Conservation (phyloP, 1,139 yeast species). For the Protomyces inouyei region DNA sequence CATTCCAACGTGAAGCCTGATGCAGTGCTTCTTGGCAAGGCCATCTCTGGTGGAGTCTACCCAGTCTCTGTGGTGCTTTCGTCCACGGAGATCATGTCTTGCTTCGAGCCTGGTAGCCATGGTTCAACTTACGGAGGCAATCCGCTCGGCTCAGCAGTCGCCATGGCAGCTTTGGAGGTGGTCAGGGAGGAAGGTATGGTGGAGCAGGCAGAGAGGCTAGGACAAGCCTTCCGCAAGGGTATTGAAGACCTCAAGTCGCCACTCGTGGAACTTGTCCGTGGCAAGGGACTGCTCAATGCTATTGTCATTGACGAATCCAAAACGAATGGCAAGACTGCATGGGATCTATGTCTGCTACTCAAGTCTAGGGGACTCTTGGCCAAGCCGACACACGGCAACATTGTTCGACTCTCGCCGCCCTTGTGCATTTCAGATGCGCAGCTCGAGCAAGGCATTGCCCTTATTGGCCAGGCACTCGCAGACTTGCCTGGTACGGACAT, state of each 20-base stretch:
- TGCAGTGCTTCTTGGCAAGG: slow-evolving; percentile 83
- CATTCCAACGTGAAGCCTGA: slow-evolving; percentile 84
- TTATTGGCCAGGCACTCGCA: slow-evolving; percentile 58
- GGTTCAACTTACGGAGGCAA: slow-evolving; percentile 99
- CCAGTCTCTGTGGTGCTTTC: slow-evolving; percentile 91
- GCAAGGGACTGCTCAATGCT: slow-evolving; percentile 83
- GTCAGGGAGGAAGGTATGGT: slow-evolving; percentile 82
- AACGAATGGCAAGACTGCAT: slow-evolving; percentile 86
- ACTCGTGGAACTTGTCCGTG: slow-evolving; percentile 84
- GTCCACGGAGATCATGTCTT: slow-evolving; percentile 80
- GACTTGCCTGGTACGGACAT: slow-evolving; percentile 52
- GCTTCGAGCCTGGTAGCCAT: slow-evolving; percentile 91
- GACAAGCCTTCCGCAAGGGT: slow-evolving; percentile 64
- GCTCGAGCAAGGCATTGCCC: slow-evolving; percentile 69
- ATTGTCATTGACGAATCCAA: slow-evolving; percentile 81
- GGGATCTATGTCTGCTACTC: slow-evolving; percentile 92
- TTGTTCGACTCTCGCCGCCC: slow-evolving; percentile 95
- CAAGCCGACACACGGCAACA: slow-evolving; percentile 94
- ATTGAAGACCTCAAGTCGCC: slow-evolving; percentile 57
- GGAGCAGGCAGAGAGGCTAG: slow-evolving; percentile 68
- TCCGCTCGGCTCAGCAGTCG: slow-evolving; percentile 90
- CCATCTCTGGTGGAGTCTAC: slow-evolving; percentile 89
- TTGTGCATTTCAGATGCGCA: slow-evolving; percentile 85
- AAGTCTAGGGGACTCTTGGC: slow-evolving; percentile 86
- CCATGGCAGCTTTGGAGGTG: slow-evolving; percentile 89